A percentile compares a stretch with the other conserved stretches of the same genome.
phyloP scores from a whole-genome alignment of 2,329 filamentous ascomycete genomes.

The Claviceps cyperi region DNA sequence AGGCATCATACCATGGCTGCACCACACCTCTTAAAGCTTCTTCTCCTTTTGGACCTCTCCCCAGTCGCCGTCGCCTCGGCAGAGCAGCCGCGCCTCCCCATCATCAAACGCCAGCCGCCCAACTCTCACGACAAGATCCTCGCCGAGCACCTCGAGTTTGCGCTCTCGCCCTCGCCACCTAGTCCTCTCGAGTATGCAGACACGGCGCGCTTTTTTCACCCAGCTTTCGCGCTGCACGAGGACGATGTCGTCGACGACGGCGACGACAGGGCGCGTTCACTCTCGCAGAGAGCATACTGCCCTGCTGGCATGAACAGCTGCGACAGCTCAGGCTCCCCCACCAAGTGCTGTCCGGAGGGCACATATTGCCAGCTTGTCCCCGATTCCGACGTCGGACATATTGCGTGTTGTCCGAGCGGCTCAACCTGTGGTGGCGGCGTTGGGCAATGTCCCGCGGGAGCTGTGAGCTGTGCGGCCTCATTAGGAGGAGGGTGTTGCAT shows the following conservation, averaged over 20 bases:
- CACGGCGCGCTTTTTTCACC: slow-evolving; percentile 20
- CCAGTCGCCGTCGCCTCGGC: slow-evolving; percentile 13
- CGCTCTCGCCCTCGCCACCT: slow-evolving; percentile 12
- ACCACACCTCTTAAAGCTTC: not conserved
- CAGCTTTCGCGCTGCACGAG: slow-evolving; percentile 37
- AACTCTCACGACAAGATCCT: slow-evolving; percentile 63
- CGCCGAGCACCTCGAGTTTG: slow-evolving; percentile 47
- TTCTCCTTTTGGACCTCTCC: slow-evolving; percentile 14
- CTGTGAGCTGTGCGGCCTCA: slow-evolving; percentile 48
- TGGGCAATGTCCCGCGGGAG: slow-evolving; percentile 43
- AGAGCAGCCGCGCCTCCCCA: slow-evolving; percentile 29
- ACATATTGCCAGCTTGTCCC: slow-evolving; percentile 52
- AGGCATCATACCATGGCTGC: not conserved
- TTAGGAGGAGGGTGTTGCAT: slow-evolving; percentile 66
- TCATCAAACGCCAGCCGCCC: slow-evolving; percentile 56
- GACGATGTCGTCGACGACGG: slow-evolving; percentile 6
- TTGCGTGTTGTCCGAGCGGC: slow-evolving; percentile 62
- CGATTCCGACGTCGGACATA: slow-evolving; percentile 48
- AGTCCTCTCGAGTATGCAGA: slow-evolving; percentile 12
- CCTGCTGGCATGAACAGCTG: slow-evolving; percentile 53
- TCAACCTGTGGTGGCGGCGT: slow-evolving; percentile 49
- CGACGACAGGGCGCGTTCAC: slow-evolving; percentile 6
- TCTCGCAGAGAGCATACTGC: slow-evolving; percentile 43
- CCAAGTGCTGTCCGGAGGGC: slow-evolving; percentile 57
- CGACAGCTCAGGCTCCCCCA: slow-evolving; percentile 45